Percentiles rank a stretch among this genome's conserved stretches.
Conservation (phyloP, 2,329 filamentous ascomycete genomes). For the Ascochyta rabiei region DNA sequence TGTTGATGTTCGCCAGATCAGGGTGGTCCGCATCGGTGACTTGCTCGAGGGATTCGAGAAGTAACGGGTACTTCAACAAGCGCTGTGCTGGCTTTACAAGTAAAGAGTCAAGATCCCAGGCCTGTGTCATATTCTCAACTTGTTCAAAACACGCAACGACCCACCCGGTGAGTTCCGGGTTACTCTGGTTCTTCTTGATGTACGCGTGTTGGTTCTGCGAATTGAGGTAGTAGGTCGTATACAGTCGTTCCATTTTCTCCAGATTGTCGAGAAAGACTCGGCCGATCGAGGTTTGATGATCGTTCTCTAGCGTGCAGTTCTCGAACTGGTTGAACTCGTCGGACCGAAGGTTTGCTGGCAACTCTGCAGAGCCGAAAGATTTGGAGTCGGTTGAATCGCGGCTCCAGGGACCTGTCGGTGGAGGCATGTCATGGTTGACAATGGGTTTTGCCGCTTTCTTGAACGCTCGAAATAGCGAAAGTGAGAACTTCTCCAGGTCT, state of each 20-base stretch:
- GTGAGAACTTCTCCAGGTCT: slow-evolving; percentile 84
- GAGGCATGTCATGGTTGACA: slow-evolving; percentile 62
- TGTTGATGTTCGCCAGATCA: slow-evolving; percentile 73
- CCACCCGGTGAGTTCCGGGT: slow-evolving; percentile 75
- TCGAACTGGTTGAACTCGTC: slow-evolving; percentile 38
- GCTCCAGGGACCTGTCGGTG: slow-evolving; percentile 33
- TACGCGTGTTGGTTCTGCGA: slow-evolving; percentile 68
- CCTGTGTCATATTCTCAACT: slow-evolving; percentile 87
- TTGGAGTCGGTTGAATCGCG: slow-evolving; percentile 29
- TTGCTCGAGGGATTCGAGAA: slow-evolving; percentile 80
- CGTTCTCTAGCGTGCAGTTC: slow-evolving; percentile 54
- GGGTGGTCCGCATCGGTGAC: slow-evolving; percentile 83
- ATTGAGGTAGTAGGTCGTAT: slow-evolving; percentile 69
- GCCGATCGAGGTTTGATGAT: slow-evolving; percentile 64
- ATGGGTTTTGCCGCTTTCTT: slow-evolving; percentile 81
- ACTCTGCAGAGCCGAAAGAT: slow-evolving; percentile 22
- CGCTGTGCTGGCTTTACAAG: slow-evolving; percentile 96
- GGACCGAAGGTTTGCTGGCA: slow-evolving; percentile 24
- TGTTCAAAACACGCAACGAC: slow-evolving; percentile 90
- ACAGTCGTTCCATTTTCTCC: slow-evolving; percentile 67
- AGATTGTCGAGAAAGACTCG: slow-evolving; percentile 63
- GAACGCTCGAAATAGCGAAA: slow-evolving; percentile 77
- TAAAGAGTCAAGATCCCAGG: slow-evolving; percentile 95
- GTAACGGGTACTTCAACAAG: slow-evolving; percentile 88
- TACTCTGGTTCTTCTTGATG: slow-evolving; percentile 59